Evolutionary conservation across 106 monocot species (phyloP).

Genomic region (Acorus gramineus): DNA sequence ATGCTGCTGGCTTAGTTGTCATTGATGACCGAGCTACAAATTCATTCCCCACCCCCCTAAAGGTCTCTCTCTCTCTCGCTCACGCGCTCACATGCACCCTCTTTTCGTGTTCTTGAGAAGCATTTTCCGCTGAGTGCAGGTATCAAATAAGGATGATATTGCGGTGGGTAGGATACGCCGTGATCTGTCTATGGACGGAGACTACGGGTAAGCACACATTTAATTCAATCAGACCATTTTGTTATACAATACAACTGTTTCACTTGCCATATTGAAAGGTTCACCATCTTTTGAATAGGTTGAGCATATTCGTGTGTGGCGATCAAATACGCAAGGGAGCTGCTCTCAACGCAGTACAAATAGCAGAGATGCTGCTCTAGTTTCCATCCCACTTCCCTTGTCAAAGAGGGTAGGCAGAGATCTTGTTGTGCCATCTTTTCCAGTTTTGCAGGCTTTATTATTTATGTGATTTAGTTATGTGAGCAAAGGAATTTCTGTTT

Average conservation of each 20-base stretch:
- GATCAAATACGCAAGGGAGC: slow-evolving; percentile 99
- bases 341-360: slow-evolving; percentile 93
- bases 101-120: not conserved
- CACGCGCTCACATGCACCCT: slow-evolving; percentile 1
- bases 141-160: slow-evolving; percentile 94
- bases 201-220: slow-evolving; percentile 52
- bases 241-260: not conserved
- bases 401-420: no score
- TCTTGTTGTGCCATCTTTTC: no score
- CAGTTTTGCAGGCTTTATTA: no score
- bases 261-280: not conserved
- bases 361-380: slow-evolving; percentile 81
- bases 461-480: no score
- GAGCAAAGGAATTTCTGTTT: no score
- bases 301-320: slow-evolving; percentile 95
- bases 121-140: slow-evolving; percentile 31
- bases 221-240: no score
- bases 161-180: slow-evolving; percentile 95
- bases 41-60: slow-evolving; percentile 83
- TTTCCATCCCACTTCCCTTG: not conserved
- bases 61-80: slow-evolving; percentile 33
- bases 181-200: slow-evolving; percentile 76
- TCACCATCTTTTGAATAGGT: slow-evolving; percentile 22
- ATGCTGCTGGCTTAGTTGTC: slow-evolving; percentile 75
- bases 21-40: slow-evolving; percentile 80